Base-by-base conservation (phyloP, 202 grass and related monocot species). In the Sporobolus alterniflorus region DNA sequence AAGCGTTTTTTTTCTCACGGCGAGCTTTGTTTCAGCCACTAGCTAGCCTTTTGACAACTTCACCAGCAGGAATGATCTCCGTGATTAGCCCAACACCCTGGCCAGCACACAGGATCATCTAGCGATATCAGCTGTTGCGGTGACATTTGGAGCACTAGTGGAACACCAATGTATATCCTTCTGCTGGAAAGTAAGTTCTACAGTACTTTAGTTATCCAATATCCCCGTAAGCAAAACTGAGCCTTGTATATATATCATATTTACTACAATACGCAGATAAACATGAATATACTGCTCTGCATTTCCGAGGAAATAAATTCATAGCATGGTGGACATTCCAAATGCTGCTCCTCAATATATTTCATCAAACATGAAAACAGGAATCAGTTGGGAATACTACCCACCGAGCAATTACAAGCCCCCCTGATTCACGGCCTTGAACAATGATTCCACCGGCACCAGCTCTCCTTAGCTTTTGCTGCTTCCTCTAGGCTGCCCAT, bases 41-140 rank as follows among this genome's bases (percentile, higher is more conserved):
- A 98, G 60, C 80, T 31, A 98, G 60, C 73, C 64, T 90, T 76
- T 89, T 85, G 20, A 98, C 74, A 77, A 90, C 93, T 87, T 89
- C 87, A 22, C 71, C 63, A 78, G 93, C 93, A 66, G 93, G 93
- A 48, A 92, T 32, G 71, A 96, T 94, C 69, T 90, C 91, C 2
- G 50, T 94, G 78, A 98, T 92, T 63, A 98, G 85, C 30, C 87
- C 96, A 9, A 96, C 89, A 48, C 89, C 91, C 78, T 94, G 82
- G 71, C 96, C 93, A 6, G 87, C 89, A 85, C 96, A 98, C 93
- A 98, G 83, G 61, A 69, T 93, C 96, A 98, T 92, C 85, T 89
- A 33, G 90, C 24, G 16, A 98, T 39, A 81, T 96, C 85, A n/a
- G 93, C 91, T 5, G 85, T 96, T 46, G 91, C 83, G 44, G 89